Base-by-base conservation (phyloP, 768 basidiomycete species). In the Amanita exitialis region DNA sequence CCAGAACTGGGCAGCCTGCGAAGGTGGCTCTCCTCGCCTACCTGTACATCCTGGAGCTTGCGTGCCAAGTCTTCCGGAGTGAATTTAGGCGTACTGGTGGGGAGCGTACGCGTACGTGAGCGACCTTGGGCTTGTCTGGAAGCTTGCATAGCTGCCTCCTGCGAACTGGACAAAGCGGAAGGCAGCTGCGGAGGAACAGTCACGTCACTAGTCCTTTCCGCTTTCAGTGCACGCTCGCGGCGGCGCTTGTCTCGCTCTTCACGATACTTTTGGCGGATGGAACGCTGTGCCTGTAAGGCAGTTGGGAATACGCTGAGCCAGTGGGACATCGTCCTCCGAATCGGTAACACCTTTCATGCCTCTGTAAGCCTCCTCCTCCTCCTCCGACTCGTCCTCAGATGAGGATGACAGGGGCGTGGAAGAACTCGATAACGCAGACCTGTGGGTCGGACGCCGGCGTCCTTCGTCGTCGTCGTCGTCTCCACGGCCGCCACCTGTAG, bases 241-340 rank as follows among this genome's bases (percentile, higher is more conserved):
- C 73, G 72, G 47, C 81, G 72, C 54, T 76, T 72, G 32, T 82
- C 77, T 27, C 78, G 69, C 62, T 90, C 87, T 54, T 84, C 79
- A 34, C 74, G 74, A 20, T 87, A 80, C 61, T 89, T 77, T 41
- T 73, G 71, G 16, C 88, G 78, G 49, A 95, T 87, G 4, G 84
- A 82, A 58, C 79, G 81, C 59, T 95, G 92, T 8, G 90, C 91
- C 3, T 73, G 77, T 52, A 95, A 66, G 3, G 92, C 92, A 1
- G 82, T 83, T 3, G 91, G 92, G 49, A n/a, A 91, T 89, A 27
- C 82, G 74, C 56, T 78, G 80, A 2, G 90, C 92, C 13, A 95
- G 74, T 1, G 92, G 92, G 1, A 91, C 71, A 57, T 95, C 85
- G 61, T 95, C 91, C 49, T 88, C 82, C 35, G 76, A 72, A 28